phyloP scores from a whole-genome alignment of 1,284 basidiomycete genomes.

The Cystobasidium sp. region DNA sequence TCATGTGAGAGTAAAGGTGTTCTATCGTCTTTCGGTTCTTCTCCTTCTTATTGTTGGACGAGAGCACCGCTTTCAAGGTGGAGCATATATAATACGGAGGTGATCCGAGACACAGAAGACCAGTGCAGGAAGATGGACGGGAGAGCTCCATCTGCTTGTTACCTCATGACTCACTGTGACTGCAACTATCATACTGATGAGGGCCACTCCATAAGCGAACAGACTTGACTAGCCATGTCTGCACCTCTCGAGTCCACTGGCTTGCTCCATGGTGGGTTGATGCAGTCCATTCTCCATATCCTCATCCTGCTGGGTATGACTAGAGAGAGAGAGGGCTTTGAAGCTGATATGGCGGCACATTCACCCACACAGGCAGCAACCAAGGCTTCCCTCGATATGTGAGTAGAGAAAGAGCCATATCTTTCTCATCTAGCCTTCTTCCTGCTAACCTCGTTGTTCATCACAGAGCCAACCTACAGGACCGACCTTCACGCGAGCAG shows the following conservation, averaged over 20 bases:
- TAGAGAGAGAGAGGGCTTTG: background rate
- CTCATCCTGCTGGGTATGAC: background rate
- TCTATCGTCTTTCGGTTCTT: too few relatives aligned
- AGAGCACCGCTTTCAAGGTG: too few relatives aligned
- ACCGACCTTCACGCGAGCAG: slow-evolving; percentile 14
- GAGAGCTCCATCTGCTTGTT: too few relatives aligned
- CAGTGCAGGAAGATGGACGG: too few relatives aligned
- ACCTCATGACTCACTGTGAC: too few relatives aligned
- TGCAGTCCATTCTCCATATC: too few relatives aligned
- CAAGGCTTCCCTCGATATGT: slow-evolving; percentile 20
- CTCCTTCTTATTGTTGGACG: too few relatives aligned
- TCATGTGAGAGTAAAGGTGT: too few relatives aligned
- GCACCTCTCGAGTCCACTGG: slow-evolving; percentile 15
- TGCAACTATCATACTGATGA: too few relatives aligned
- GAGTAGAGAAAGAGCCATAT: background rate
- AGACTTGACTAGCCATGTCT: background rate
- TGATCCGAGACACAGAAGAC: too few relatives aligned
- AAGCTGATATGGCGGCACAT: background rate
- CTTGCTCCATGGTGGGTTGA: slow-evolving; percentile 4
- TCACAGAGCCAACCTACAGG: slow-evolving; percentile 30
- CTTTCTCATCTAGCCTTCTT: too few relatives aligned
- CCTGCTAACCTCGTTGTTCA: background rate
- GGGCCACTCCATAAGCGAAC: background rate
- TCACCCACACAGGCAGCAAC: background rate
- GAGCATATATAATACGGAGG: too few relatives aligned